Conservation (phyloP, 1,139 yeast species). For the Zhuliangozyma blackwelliae region DNA sequence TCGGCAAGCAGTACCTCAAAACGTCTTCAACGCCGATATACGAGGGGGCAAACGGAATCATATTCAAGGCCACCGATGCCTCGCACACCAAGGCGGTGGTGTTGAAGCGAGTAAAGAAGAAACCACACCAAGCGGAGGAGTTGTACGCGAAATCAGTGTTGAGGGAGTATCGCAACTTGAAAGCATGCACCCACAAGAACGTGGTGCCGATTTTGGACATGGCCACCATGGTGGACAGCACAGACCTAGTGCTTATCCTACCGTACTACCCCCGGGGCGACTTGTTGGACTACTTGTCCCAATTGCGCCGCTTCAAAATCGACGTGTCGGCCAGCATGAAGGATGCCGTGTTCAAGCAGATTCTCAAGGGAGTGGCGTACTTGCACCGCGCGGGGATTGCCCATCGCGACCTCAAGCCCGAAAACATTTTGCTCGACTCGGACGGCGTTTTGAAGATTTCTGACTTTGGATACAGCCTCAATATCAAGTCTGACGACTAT, state of each 20-base stretch:
- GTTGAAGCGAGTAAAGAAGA: constrained; percentile 29
- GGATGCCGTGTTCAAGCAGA: constrained; percentile 46
- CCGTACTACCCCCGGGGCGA: constrained; percentile 49
- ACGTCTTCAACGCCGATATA: constrained; percentile 28
- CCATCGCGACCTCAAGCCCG: constrained; percentile 57
- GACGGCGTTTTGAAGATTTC: constrained; percentile 43
- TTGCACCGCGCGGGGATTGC: constrained; percentile 41
- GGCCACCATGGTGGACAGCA: constrained; percentile 11
- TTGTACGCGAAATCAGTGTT: constrained; percentile 18
- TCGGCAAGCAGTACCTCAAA: constrained; percentile 20
- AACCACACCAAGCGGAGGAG: constrained; percentile 11
- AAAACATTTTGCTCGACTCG: constrained; percentile 45
- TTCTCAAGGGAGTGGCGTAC: constrained; percentile 41
- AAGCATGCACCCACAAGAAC: constrained; percentile 24
- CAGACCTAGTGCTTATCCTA: constrained; percentile 27
- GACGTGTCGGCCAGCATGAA: constrained; percentile 29
- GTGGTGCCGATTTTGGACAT: constrained; percentile 29
- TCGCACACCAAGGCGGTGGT: constrained; percentile 18
- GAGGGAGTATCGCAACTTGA: constrained; percentile 29
- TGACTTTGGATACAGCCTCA: constrained; percentile 51
- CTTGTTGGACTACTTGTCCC: constrained; percentile 37
- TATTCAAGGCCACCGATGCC: constrained; percentile 28
- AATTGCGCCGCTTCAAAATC: constrained; percentile 30
- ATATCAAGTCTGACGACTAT: constrained; percentile 18
- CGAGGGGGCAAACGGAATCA: constrained; percentile 45